Evolutionary conservation across 345 rosid species (phyloP), one percentile per base, ranked within the genome.

Genomic region (Limnanthes douglasii): DNA sequence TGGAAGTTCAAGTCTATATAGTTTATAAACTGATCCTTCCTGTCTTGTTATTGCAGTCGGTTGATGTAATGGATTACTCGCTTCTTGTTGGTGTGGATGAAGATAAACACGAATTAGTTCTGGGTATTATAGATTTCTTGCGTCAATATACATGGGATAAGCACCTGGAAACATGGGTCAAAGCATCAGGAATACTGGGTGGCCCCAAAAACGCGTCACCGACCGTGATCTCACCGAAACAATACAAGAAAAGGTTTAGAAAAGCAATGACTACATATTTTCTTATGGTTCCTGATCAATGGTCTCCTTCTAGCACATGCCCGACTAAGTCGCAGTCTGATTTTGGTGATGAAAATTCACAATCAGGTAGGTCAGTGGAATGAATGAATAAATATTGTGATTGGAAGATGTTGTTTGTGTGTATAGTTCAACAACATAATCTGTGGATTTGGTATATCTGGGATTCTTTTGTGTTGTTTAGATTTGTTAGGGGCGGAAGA

Each of bases 131-230:
- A 29, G 99, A 85, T 51, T 92, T 70, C 69, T 62, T 92, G 78
- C 75, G 99, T 57, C 99, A 85, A 56, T 92, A 90, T 53, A 90
- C 98, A 1, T 90, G 94, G 98, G 98, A 90, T 64, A 92, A 92
- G 60, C 94, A 78, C 64, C 66, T 92, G 21, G 96, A 85, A 55
- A 81, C 99, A 11, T 78, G 93, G 93, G 96, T 81, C 37, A 85
- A 81, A 55, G 60, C 90, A 20, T 57, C 96, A 2, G 86, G 96
- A 45, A 78, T 92, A 56, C 86, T 81, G 19, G 99, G 99, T 0
- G 99, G 96, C 27, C 70, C 85, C 5, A 85, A 53, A 52, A 85
- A 85, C 8, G 62, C 61, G 41, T 31, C 83, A 4, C 99, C 96
- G 17, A 78, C 99, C 0, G 96, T 92, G 5, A 85, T 92, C 12